Conservation (phyloP, 75 land plant genomes). For the Pseudotsuga menziesii region DNA sequence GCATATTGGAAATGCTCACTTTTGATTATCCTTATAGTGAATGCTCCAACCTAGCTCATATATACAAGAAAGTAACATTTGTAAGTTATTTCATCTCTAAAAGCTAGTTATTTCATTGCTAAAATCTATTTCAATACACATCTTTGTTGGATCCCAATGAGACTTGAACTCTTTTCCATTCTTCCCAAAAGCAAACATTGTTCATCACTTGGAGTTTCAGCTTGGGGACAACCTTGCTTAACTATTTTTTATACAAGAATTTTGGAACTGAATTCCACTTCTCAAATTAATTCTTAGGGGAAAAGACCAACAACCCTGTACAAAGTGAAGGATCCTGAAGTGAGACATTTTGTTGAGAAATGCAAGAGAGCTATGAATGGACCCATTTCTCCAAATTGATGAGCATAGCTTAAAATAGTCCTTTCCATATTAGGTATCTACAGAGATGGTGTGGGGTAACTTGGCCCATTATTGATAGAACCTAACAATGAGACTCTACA, state of each 20-base stretch:
- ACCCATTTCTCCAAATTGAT: background rate
- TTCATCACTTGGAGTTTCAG: background rate
- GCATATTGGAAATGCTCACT: slow-evolving; percentile 33
- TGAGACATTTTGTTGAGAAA: slow-evolving; percentile 22
- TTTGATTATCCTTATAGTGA: slow-evolving; percentile 88
- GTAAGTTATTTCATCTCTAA: slow-evolving; percentile 26
- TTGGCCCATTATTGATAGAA: background rate
- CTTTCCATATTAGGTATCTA: slow-evolving; percentile 14
- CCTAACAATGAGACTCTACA: too few relatives aligned
- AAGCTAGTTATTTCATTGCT: slow-evolving; percentile 4
- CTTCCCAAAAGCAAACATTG: background rate
- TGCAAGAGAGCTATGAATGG: too few relatives aligned
- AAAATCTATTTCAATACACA: background rate
- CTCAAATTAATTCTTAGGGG: background rate
- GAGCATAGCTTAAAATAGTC: slow-evolving; percentile 10
- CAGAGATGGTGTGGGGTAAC: slow-evolving; percentile 13
- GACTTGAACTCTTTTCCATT: background rate
- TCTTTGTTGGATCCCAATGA: background rate
- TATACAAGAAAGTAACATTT: slow-evolving; percentile 82
- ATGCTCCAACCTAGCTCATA: slow-evolving; percentile 79
- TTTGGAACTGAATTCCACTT: background rate
- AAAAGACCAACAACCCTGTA: slow-evolving; percentile 79
- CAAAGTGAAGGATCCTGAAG: slow-evolving; percentile 75
- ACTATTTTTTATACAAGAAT: background rate
- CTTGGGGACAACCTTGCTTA: background rate